Percentiles rank a stretch among this genome's conserved stretches.
Evolutionary conservation across 2,329 filamentous ascomycete genomes (phyloP).

Genomic region (Fusarium goolgardi): DNA sequence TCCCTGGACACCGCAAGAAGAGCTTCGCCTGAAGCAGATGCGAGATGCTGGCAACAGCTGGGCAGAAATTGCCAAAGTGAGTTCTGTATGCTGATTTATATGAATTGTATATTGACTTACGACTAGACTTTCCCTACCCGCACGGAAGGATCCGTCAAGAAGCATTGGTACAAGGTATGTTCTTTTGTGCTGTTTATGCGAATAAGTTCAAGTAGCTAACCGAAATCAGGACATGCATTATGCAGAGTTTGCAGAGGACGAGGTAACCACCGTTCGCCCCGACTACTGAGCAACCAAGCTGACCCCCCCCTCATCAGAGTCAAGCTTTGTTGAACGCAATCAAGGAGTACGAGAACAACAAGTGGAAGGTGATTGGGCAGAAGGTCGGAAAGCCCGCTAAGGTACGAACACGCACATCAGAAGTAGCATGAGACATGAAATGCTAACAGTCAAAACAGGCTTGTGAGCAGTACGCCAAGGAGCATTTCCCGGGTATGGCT

Average conservation of each 20-base stretch:
- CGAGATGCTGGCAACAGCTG: conserved; percentile 92
- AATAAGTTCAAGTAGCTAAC: conserved; percentile 21
- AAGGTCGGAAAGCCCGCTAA: conserved; percentile 99
- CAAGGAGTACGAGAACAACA: conserved; percentile 98
- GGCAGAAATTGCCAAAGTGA: conserved; percentile 99
- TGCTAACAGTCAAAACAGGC: conserved; percentile 49
- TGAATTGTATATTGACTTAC: conserved; percentile 12
- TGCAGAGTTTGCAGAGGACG: conserved; percentile 96
- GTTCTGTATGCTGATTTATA: conserved; percentile 49
- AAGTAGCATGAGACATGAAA: neutral
- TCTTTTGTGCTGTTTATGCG: neutral
- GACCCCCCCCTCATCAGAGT: conserved; percentile 63
- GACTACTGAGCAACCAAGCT: conserved; percentile 31
- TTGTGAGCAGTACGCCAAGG: conserved; percentile 88
- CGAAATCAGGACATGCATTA: conserved; percentile 91
- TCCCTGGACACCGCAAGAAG: conserved; percentile 95
- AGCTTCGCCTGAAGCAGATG: conserved; percentile 92
- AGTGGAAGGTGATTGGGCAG: conserved; percentile 97
- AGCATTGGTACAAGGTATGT: conserved; percentile 97
- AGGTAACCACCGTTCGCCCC: conserved; percentile 68
- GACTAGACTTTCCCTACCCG: conserved; percentile 87
- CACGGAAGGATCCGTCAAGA: conserved; percentile 98
- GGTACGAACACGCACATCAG: conserved; percentile 48
- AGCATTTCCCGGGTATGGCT: conserved; percentile 77
- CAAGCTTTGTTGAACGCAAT: conserved; percentile 89